Evolutionary conservation across 2,329 filamentous ascomycete genomes (phyloP), one percentile per base, ranked within the genome.

Genomic region (Xylariaceae sp.): DNA sequence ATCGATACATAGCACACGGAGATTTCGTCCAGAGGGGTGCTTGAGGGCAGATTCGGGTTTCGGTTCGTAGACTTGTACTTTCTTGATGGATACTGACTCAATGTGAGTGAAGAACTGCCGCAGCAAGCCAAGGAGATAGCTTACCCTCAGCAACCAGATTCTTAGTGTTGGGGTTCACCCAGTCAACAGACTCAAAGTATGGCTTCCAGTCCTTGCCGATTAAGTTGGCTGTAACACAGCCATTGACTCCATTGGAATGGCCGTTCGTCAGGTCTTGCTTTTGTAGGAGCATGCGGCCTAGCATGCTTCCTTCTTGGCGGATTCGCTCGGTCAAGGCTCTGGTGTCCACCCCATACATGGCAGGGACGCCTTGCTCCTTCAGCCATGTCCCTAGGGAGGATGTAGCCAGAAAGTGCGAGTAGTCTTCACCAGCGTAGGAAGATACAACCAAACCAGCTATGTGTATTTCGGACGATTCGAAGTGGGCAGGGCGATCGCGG

Each of bases 131-230:
- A 44, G 37, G 45, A 44, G 16, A n/a, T 22, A 14, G 76, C 82
- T 87, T 74, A 96, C 92, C 92, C 77, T 96, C 88, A 58, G 85
- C 86, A 42, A 96, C 92, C 53, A 98, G 78, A 67, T 98, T 98
- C 72, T 86, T 86, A 64, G 80, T 79, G 69, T 98, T 97, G 37
- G 92, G 93, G 65, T 98, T 86, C 45, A 85, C 77, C 91, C 93
- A 98, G 43, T 90, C 87, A 48, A 94, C 74, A 48, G 82, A 68
- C 64, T 95, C 89, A 57, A 93, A 97, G 56, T 78, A 78, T 52
- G 71, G 67, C 56, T 70, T 67, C 69, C 66, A 75, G 55, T 67
- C 65, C 51, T 65, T 67, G 47, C 59, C 54, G 14, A 55, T 66
- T 48, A 64, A 55, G 6, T 69, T 60, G 37, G 71, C 67, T 39